Evolutionary conservation across 2,329 filamentous ascomycete species (phyloP).

Genomic region (Phaeosphaeria sp.): DNA sequence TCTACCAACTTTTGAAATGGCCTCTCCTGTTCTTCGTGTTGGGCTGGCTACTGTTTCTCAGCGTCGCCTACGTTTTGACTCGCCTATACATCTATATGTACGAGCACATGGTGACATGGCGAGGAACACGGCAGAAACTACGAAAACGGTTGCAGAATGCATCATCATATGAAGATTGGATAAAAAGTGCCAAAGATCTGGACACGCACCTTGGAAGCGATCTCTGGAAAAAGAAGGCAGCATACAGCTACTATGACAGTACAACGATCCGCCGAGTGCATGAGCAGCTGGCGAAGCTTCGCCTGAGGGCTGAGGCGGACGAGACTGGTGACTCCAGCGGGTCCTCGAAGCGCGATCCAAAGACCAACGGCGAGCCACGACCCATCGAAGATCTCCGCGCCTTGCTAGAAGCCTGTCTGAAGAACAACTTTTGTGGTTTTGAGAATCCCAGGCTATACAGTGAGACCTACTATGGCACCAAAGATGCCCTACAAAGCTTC

Average conservation of each 20-base stretch:
- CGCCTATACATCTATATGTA: conserved; percentile 90
- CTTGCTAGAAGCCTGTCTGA: conserved; percentile 88
- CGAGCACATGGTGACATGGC: conserved; percentile 90
- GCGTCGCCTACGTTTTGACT: conserved; percentile 77
- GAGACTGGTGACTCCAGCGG: conserved; percentile 52
- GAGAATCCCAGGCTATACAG: conserved; percentile 96
- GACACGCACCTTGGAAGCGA: conserved; percentile 83
- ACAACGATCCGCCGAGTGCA: conserved; percentile 80
- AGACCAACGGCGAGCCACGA: conserved; percentile 43
- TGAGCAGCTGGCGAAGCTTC: conserved; percentile 73
- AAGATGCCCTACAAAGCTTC: conserved; percentile 88
- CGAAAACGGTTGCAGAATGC: conserved; percentile 74
- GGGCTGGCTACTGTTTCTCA: conserved; percentile 79
- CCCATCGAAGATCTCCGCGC: conserved; percentile 77
- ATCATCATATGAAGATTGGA: conserved; percentile 83
- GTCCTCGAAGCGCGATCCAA: conserved; percentile 16
- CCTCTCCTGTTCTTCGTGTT: conserved; percentile 82
- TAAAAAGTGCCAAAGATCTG: conserved; percentile 76
- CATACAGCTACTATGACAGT: conserved; percentile 83
- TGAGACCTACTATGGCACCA: conserved; percentile 98
- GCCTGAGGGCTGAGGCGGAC: conserved; percentile 62
- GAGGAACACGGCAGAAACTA: conserved; percentile 76
- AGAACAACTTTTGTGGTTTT: conserved; percentile 95
- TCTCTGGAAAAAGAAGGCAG: conserved; percentile 76
- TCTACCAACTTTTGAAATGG: conserved; percentile 91